Evolutionary conservation across 2,329 filamentous ascomycete genomes (phyloP).

Genomic region (Alternaria sp.): DNA sequence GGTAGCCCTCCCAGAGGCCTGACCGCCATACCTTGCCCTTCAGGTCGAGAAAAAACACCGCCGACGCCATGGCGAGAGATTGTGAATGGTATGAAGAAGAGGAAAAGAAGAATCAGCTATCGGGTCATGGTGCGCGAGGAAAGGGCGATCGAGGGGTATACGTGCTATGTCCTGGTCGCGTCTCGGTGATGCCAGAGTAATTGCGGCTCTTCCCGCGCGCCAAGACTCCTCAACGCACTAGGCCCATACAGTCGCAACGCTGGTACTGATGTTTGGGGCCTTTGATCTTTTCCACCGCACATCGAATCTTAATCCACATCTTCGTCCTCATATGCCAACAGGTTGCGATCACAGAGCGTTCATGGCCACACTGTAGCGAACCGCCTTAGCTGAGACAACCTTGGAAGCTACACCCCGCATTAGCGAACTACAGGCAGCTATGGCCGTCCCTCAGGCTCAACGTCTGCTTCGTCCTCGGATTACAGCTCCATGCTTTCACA

Average conservation of each 20-base stretch:
- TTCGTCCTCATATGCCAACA: too few relatives aligned
- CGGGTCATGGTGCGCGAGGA: slow-evolving; percentile 14
- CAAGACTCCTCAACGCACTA: slow-evolving; percentile 4
- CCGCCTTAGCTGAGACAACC: background rate
- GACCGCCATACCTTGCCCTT: slow-evolving; percentile 88
- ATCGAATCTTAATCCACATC: background rate
- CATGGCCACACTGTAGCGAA: too few relatives aligned
- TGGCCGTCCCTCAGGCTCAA: background rate
- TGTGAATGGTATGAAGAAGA: background rate
- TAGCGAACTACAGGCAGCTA: background rate
- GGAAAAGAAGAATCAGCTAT: slow-evolving; percentile 3
- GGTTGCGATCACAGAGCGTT: too few relatives aligned
- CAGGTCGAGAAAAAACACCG: slow-evolving; percentile 96
- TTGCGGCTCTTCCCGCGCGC: slow-evolving; percentile 14
- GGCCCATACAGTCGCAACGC: background rate
- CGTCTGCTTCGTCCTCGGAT: background rate
- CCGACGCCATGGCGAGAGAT: slow-evolving; percentile 79
- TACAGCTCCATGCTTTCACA: background rate
- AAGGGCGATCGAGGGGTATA: slow-evolving; percentile 10
- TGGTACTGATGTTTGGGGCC: background rate
- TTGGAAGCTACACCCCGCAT: background rate
- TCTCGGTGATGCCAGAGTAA: slow-evolving; percentile 17
- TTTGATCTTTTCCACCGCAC: background rate
- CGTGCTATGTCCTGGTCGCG: slow-evolving; percentile 9
- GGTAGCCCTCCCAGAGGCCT: slow-evolving; percentile 31